Evolutionary conservation across 768 basidiomycete species (phyloP).

Genomic region (Gymnopilus junonius): DNA sequence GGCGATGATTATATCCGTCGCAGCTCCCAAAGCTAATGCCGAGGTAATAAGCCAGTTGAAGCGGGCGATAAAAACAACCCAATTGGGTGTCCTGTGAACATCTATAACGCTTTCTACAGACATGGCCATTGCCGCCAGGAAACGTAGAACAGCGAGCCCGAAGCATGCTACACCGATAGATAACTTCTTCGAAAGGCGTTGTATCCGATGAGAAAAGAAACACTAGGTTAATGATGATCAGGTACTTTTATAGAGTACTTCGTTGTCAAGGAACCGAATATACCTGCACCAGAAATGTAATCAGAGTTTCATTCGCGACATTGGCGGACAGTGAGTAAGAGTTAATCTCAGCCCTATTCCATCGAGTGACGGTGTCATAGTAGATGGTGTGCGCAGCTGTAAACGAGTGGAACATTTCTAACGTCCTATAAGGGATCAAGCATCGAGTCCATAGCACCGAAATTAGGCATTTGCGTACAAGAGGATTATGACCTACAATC

Average conservation of each 20-base stretch:
- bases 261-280: no score
- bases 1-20: neutral
- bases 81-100: conserved; percentile 17
- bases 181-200: conserved; percentile 1
- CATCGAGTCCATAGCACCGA: no score
- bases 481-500: conserved; percentile 1
- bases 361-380: conserved; percentile 20
- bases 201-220: conserved; percentile 17
- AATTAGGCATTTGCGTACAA: neutral
- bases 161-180: conserved; percentile 7
- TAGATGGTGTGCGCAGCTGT: conserved; percentile 16
- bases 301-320: conserved; percentile 12
- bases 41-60: conserved; percentile 17
- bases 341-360: conserved; percentile 12
- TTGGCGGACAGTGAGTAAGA: conserved; percentile 18
- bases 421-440: neutral
- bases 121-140: conserved; percentile 5
- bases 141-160: conserved; percentile 7
- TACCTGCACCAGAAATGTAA: conserved; percentile 20
- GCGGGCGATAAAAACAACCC: neutral
- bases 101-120: conserved; percentile 11
- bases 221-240: conserved; percentile 9
- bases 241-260: no score
- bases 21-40: conserved; percentile 3
- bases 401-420: conserved; percentile 19